phyloP scores from a whole-genome alignment of 805 yeast species.

The Maudiozyma bulderi region DNA sequence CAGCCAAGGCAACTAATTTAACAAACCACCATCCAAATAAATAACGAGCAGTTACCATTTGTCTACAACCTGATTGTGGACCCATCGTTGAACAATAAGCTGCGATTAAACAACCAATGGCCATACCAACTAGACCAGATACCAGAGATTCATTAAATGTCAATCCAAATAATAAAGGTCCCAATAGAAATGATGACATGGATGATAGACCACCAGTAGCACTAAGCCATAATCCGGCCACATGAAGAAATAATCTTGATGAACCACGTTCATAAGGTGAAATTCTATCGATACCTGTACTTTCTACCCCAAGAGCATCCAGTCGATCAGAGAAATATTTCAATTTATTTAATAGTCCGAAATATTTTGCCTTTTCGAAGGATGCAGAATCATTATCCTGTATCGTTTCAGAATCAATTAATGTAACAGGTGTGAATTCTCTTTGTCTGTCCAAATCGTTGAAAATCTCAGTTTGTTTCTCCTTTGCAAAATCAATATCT shows the following conservation, averaged over 20 bases:
- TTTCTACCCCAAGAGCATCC: constrained; percentile 58
- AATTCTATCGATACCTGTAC: constrained; percentile 71
- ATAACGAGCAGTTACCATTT: constrained; percentile 74
- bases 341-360: neutral
- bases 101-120: constrained; percentile 66
- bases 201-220: constrained; percentile 86
- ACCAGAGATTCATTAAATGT: constrained; percentile 57
- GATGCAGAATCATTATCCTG: too few species aligned
- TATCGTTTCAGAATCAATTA: too few species aligned
- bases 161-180: constrained; percentile 60
- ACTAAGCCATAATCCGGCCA: constrained; percentile 70
- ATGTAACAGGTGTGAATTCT: too few species aligned
- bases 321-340: constrained; percentile 33
- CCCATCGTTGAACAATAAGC: constrained; percentile 84
- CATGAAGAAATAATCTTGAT: constrained; percentile 33
- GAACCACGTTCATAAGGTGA: constrained; percentile 56
- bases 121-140: constrained; percentile 53
- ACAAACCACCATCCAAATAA: constrained; percentile 83
- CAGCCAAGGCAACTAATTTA: constrained; percentile 59
- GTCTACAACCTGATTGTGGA: constrained; percentile 82
- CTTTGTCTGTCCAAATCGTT: too few species aligned
- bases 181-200: constrained; percentile 73
- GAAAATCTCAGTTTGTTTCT: too few species aligned
- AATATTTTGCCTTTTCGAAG: neutral
- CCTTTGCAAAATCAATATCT: too few species aligned